Conservation (phyloP, 768 basidiomycete genomes). For the Coprinellus aureogranulatus region DNA sequence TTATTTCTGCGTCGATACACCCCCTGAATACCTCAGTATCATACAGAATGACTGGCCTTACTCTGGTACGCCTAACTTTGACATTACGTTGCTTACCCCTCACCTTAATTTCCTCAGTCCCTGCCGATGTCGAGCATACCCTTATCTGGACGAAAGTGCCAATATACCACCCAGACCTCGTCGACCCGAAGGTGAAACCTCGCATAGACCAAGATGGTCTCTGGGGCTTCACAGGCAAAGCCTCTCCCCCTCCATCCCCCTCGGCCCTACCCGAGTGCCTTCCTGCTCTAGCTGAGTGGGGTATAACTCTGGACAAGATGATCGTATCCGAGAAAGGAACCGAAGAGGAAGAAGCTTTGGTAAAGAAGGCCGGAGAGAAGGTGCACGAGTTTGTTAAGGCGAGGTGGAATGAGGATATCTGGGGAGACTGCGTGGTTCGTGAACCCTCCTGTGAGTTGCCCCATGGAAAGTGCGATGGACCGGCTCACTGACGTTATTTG, state of each 20-base stretch:
- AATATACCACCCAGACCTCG: constrained; percentile 59
- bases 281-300: constrained; percentile 69
- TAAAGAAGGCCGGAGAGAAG: constrained; percentile 52
- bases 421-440: constrained; percentile 94
- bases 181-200: constrained; percentile 47
- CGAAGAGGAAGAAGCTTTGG: constrained; percentile 49
- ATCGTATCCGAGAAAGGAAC: constrained; percentile 50
- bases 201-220: constrained; percentile 74
- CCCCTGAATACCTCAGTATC: constrained; percentile 59
- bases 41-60: constrained; percentile 90
- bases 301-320: constrained; percentile 59
- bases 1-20: constrained; percentile 67
- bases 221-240: constrained; percentile 75
- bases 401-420: constrained; percentile 68
- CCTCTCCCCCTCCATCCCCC: constrained; percentile 55
- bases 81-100: too few species aligned
- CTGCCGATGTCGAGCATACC: constrained; percentile 68
- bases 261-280: constrained; percentile 56
- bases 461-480: background rate
- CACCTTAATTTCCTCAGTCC: too few species aligned
- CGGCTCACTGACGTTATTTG: background rate
- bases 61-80: constrained; percentile 48
- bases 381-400: constrained; percentile 62
- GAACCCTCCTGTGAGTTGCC: constrained; percentile 70
- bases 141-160: constrained; percentile 78